Conservation (phyloP, 2,329 filamentous ascomycete species). For the Calcarisporium arbuscula region DNA sequence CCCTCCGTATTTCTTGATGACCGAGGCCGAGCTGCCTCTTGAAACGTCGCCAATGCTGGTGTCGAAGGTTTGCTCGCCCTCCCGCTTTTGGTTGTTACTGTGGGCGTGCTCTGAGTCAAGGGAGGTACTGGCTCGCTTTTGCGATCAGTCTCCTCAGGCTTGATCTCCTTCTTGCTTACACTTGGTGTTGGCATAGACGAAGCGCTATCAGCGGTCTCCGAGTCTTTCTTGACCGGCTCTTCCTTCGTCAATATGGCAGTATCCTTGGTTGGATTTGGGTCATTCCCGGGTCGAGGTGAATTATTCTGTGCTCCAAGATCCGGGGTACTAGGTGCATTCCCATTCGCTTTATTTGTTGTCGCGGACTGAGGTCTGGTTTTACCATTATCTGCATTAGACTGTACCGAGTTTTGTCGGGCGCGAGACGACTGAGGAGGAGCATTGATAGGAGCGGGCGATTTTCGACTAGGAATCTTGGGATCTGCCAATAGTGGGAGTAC, state of each 20-base stretch:
- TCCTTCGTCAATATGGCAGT: constrained; percentile 25
- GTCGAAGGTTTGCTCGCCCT: constrained; percentile 62
- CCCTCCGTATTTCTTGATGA: constrained; percentile 42
- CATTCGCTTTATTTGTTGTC: constrained; percentile 56
- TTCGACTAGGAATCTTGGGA: constrained; percentile 40
- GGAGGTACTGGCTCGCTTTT: constrained; percentile 41
- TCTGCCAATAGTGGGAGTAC: constrained; percentile 65
- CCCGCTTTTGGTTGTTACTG: constrained; percentile 58
- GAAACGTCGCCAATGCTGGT: constrained; percentile 50
- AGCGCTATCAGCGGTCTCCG: constrained; percentile 20
- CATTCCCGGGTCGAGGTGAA: constrained; percentile 21
- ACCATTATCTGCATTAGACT: constrained; percentile 49
- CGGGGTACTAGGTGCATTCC: constrained; percentile 31
- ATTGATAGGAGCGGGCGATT: constrained; percentile 54
- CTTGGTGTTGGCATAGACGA: constrained; percentile 16
- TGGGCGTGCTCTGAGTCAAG: constrained; percentile 29
- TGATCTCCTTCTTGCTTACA: constrained; percentile 37
- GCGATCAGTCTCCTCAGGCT: constrained; percentile 27
- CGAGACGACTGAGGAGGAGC: constrained; percentile 57
- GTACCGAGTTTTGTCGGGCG: constrained; percentile 68
- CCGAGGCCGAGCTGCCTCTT: constrained; percentile 49
- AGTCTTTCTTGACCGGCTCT: constrained; percentile 25
- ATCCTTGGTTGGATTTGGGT: constrained; percentile 49
- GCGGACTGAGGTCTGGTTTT: constrained; percentile 52
- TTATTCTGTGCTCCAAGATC: constrained; percentile 27